Evolutionary conservation across 2,329 filamentous ascomycete genomes (phyloP), one percentile per base, ranked within the genome.

Genomic region (Fusarium sp.): DNA sequence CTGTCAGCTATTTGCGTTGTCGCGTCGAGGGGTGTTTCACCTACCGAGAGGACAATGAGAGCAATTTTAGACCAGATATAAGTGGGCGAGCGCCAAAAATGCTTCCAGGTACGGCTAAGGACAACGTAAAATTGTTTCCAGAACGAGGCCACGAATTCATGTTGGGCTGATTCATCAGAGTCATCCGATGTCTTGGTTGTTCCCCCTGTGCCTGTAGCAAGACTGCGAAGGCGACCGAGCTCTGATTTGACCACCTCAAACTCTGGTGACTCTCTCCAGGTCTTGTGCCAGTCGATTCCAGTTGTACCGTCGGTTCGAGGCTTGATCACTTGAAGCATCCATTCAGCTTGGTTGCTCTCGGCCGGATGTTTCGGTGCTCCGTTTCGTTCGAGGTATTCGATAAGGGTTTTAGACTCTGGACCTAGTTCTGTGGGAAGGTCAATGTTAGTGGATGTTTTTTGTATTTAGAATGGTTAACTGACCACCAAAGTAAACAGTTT

Each of bases 301-400:
- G 87, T 83, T 6, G 73, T 65, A 0, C 71, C 76, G 7, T 68
- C 73, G 1, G 51, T 59, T 1, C 63, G 49, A 1, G 70, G 61
- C 6, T 72, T 47, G 21, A 77, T 80, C 10, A 77, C 74, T 15
- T 80, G 66, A 1, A 91, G 82, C 88, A 92, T 91, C 82, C 86
- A 91, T 73, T 92, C 89, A 1, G 89, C 89, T 1, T 89, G 89
- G 63, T 91, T 92, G 13, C 86, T 88, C 7, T 84, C 82, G 0
- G 79, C 64, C 3, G 83, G 81, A 52, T 88, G 89, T 19, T 80
- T 76, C 2, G 82, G 80, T 3, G 85, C 88, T 21, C 89, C 89
- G 57, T 91, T 88, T 13, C 79, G 76, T 65, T 89, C 85, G 63
- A 93, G 92, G 75, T 89, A 89, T 31, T 77, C 79, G 1, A 83